Base-by-base conservation (phyloP, 2,329 filamentous ascomycete species). In the Fusarium keratoplasticum region DNA sequence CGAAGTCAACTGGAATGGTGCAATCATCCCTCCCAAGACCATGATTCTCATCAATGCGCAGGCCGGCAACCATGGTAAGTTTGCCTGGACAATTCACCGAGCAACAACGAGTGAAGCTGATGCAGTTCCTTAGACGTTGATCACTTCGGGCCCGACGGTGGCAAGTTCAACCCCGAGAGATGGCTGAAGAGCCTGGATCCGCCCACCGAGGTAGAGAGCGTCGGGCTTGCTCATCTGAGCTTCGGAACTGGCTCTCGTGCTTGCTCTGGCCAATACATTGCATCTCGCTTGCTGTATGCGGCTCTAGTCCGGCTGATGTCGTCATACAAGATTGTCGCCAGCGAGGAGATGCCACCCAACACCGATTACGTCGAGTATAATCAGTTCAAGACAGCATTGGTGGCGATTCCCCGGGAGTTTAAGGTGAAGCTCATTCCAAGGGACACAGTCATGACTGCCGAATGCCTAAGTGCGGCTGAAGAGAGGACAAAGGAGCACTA, bases 301-400 rank as follows among this genome's bases (percentile, higher is more conserved):
- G 86, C 87, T 5, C 79, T 89, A 1, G 79, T 89, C 8, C 83
- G 87, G 5, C 79, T 89, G 2, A 71, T 89, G n/a, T 82, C 83
- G 4, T 82, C 83, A 10, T 89, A 87, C 79, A 84, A 82, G 71
- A 86, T 89, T 63, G 83, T 88, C 35, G 83, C 88, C 27, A 85
- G 83, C 73, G 82, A 86, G 60, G 75, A 78, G 0, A 80, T 86
- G 50, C 89, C 89, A 0, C 89, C 89, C 0, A 91, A 90, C 71
- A 90, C 89, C 0, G 88, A 91, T 76, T 91, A 91, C 70, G 86
- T 91, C 6, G 89, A 91, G 6, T 91, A 91, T 74, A 91, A 91
- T 72, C 84, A 88, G 74, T 86, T 90, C 74, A 90, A 91, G 80
- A 87, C 85, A 2, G 89, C 89, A 0, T 74, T 91, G 36, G 89